Conservation (phyloP, 2,329 filamentous ascomycete genomes). For the Colletotrichum sp. region DNA sequence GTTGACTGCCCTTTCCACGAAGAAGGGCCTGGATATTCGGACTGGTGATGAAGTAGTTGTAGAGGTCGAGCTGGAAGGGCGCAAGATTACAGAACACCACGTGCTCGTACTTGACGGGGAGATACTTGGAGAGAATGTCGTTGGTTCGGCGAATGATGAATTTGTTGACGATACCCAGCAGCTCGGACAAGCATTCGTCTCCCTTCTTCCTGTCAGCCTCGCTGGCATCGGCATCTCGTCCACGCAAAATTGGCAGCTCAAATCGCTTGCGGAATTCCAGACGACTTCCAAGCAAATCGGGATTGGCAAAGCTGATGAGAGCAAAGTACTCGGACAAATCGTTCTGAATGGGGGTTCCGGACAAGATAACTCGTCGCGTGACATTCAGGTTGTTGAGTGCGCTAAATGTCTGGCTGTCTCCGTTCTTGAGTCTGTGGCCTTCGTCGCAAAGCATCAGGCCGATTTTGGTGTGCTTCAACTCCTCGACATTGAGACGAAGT, state of each 20-base stretch:
- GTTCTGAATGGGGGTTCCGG: slow-evolving; percentile 97
- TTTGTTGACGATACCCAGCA: slow-evolving; percentile 89
- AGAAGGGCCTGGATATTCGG: slow-evolving; percentile 93
- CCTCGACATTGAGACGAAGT: slow-evolving; percentile 86
- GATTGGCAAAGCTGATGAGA: slow-evolving; percentile 95
- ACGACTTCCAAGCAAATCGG: slow-evolving; percentile 85
- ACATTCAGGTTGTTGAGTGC: slow-evolving; percentile 92
- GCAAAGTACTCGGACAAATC: slow-evolving; percentile 98
- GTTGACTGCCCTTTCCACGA: slow-evolving; percentile 92
- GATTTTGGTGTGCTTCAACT: slow-evolving; percentile 88
- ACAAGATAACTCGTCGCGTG: slow-evolving; percentile 88
- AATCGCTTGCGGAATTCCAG: slow-evolving; percentile 93
- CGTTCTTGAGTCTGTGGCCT: slow-evolving; percentile 95
- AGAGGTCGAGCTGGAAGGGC: slow-evolving; percentile 89
- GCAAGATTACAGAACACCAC: slow-evolving; percentile 97
- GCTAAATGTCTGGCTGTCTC: slow-evolving; percentile 92
- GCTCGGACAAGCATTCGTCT: slow-evolving; percentile 80
- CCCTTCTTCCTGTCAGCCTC: slow-evolving; percentile 83
- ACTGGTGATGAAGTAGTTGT: slow-evolving; percentile 96
- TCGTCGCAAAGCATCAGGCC: slow-evolving; percentile 95
- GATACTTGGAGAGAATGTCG: slow-evolving; percentile 96
- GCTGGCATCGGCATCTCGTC: slow-evolving; percentile 87
- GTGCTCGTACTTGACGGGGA: slow-evolving; percentile 98
- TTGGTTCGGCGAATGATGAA: slow-evolving; percentile 98
- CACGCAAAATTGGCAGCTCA: slow-evolving; percentile 89